Conservation (phyloP, 2,329 filamentous ascomycete genomes). For the Periconia digitata region DNA sequence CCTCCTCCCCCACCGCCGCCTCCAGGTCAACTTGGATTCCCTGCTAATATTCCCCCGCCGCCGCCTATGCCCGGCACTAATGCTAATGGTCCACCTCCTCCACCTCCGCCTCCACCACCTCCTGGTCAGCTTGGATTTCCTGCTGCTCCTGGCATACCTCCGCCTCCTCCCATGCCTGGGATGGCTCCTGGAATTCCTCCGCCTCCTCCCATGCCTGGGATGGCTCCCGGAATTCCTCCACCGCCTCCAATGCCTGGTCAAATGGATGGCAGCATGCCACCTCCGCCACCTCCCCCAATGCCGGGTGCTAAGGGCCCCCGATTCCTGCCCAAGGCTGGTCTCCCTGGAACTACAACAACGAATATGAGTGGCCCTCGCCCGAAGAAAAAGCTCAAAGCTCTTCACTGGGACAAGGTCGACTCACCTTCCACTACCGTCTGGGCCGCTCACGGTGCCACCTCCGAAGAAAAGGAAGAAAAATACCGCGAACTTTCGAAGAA, state of each 20-base stretch:
- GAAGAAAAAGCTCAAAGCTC: conserved; percentile 99
- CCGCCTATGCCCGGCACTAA: conserved; percentile 51
- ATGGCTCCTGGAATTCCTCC: too few relatives aligned
- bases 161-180: conserved; percentile 51
- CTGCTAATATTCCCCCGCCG: conserved; percentile 44
- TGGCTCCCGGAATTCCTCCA: conserved; percentile 44
- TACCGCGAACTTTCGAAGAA: conserved; percentile 91
- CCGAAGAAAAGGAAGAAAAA: conserved; percentile 89
- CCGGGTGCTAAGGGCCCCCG: conserved; percentile 64
- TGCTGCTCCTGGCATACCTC: conserved; percentile 30
- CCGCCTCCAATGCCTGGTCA: conserved; percentile 53
- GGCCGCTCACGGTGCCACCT: conserved; percentile 83
- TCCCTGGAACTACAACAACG: conserved; percentile 58
- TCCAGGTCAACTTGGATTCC: conserved; percentile 42
- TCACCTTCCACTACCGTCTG: conserved; percentile 88
- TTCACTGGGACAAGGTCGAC: conserved; percentile 99
- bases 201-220: conserved; percentile 37
- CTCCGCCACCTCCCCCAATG: conserved; percentile 58
- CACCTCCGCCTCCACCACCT: conserved; percentile 48
- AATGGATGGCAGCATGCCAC: conserved; percentile 45
- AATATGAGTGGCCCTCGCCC: conserved; percentile 80
- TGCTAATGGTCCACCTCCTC: conserved; percentile 48
- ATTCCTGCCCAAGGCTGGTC: conserved; percentile 68
- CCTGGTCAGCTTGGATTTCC: conserved; percentile 48
- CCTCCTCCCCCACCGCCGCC: conserved; percentile 49